A percentile compares a stretch with the other conserved stretches of the same genome.
These are phyloP conservation scores for Termitomyces sp. DNA, from an alignment of 768 basidiomycete species.

Conservation along the genomic window DNA sequence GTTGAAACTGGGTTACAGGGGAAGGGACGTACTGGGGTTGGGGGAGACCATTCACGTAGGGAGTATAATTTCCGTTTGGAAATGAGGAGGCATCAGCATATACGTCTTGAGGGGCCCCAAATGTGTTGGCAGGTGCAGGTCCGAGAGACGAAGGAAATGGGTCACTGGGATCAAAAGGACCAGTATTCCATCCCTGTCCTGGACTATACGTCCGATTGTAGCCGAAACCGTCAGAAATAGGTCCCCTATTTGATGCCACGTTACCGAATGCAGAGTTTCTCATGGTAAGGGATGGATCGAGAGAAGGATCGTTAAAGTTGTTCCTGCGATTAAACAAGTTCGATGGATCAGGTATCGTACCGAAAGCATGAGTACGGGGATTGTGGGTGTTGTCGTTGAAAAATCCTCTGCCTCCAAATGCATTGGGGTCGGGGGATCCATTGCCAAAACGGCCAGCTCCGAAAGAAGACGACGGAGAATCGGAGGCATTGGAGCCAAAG, in stretches of 20 bases:
- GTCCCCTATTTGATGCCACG: conserved; percentile 22
- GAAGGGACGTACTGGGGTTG: conserved; percentile 13
- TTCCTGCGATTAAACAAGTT: conserved; percentile 29
- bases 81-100: conserved; percentile 5
- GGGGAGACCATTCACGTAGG: conserved; percentile 6
- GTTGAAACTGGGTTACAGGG: conserved; percentile 8
- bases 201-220: conserved; percentile 27
- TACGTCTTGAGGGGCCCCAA: conserved; percentile 8
- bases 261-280: conserved; percentile 26
- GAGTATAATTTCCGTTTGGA: conserved; percentile 7
- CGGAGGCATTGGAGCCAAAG: conserved; percentile 54
- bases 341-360: conserved; percentile 19
- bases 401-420: conserved; percentile 44
- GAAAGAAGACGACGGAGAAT: conserved; percentile 72
- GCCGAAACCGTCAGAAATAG: conserved; percentile 33
- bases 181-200: conserved; percentile 19
- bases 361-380: conserved; percentile 21
- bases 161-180: conserved; percentile 12
- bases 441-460: conserved; percentile 58
- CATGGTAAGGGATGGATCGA: conserved; percentile 28
- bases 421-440: conserved; percentile 62
- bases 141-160: conserved; percentile 13
- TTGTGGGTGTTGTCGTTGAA: conserved; percentile 31
- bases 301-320: conserved; percentile 31
- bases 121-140: conserved; percentile 9